These are phyloP conservation scores for Diaporthe vexans DNA, from an alignment of 2,329 filamentous ascomycete genomes.

Conservation along the genomic window DNA sequence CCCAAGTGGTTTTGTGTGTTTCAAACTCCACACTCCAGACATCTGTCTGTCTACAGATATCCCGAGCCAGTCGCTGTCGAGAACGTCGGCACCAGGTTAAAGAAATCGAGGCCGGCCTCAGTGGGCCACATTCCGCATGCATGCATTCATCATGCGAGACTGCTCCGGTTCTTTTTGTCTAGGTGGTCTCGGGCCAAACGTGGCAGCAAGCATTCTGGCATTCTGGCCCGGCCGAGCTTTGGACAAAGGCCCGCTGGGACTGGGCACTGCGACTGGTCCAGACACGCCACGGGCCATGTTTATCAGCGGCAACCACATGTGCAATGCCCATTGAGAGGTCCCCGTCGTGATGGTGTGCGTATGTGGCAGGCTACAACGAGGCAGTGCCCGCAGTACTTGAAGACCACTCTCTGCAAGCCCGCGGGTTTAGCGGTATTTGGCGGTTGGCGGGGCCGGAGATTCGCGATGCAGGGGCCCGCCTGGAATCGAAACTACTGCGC, in stretches of 20 bases:
- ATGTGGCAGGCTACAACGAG: no score
- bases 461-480: conserved; percentile 21
- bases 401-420: neutral
- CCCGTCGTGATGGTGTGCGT: no score
- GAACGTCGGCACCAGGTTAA: conserved; percentile 4
- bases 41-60: neutral
- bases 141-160: neutral
- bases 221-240: no score
- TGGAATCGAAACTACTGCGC: conserved; percentile 17
- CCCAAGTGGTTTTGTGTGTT: neutral
- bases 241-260: neutral
- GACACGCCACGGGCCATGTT: no score
- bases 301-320: neutral
- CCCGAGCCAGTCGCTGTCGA: neutral
- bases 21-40: neutral
- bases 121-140: conserved; percentile 11
- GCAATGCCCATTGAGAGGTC: no score
- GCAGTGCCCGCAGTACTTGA: no score
- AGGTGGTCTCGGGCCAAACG: neutral
- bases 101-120: neutral
- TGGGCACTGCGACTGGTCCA: neutral
- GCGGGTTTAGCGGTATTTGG: conserved; percentile 35
- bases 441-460: conserved; percentile 35
- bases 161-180: neutral
- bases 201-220: neutral